Evolutionary conservation across 306 rosid genomes (phyloP), one percentile per base, ranked within the genome.

Genomic region (Rosa multiflora): DNA sequence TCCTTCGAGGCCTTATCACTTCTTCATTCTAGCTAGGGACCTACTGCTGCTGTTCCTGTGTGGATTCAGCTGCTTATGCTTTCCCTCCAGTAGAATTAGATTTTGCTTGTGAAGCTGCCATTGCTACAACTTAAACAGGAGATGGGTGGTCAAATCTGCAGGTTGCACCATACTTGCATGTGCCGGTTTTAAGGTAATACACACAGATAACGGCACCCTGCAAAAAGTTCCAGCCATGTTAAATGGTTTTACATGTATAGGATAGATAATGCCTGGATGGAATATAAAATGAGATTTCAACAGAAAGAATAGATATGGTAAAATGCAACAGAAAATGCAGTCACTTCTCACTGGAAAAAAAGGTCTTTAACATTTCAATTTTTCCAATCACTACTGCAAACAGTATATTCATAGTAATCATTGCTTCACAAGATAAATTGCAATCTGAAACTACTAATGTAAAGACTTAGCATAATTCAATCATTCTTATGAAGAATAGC

Each of bases 111-210:
- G 88, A 59, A 67, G 87, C 73, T 51, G 88, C 89, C 82, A 85
- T 77, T 80, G 87, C 91, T 88, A 95, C 85, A n/a, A 89, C 98
- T 87, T 95, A 97, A 35, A 90, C 97, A 26, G 99, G 99, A 73
- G 99, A 94, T 9, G 98, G 99, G 84, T 95, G 99, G 82, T 95
- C 98, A 76, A 95, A 95, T 87, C 87, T 92, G 91, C 99, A 95
- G 84, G 90, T 87, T 49, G 91, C 80, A 20, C 96, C 99, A 83
- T 76, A 95, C 89, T 90, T 95, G 91, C 99, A 95, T 0, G 98
- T 87, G 66, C 92, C 97, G 10, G 99, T 95, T 91, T 95, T 92
- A 78, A 95, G 74, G 88, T 92, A 95, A 80, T 92, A 95, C 8
- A 97, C 97, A 77, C 99, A 95, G 68, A 89, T 83, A 48, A 76